Base-by-base conservation (phyloP, 2,329 filamentous ascomycete genomes). In the Hymenoscyphus infarciens region DNA sequence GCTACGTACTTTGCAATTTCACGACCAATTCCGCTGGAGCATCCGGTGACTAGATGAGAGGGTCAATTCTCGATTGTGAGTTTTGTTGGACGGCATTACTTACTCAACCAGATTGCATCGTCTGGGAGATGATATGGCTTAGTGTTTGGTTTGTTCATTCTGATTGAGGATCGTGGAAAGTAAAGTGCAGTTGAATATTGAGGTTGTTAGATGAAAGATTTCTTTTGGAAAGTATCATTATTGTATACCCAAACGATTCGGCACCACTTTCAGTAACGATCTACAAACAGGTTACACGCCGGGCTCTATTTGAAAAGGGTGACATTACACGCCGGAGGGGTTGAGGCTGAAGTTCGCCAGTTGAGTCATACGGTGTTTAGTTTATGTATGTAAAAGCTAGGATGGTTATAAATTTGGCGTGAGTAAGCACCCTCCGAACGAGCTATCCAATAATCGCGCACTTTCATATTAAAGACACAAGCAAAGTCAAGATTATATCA, bases 11-110 rank as follows among this genome's bases (percentile, higher is more conserved):
- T 69, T 13, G 77, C 77, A 22, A 82, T 69, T 1, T 73, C 73
- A 35, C 72, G 72, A 52, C 81, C 80, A 7, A 83, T 80, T 13
- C 81, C 81, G 0, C 75, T 77, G 0, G 81, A 82, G 67, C 79
- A 82, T 16, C 81, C 80, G 39, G 80, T 81, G 22, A 81, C 79
- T 81, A 13, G 42, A 19, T n/a, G 45, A 39, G 19, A 56, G 57
- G 22, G 54, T 72, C 63, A 68, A 60, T 62, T 15, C 6, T 16
- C 25, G 8, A 55, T 16, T n/a, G 2, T 31, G 25, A 31, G 27
- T 55, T 29, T 16, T 33, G 52, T n/a, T 31, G 52, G 38, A 38
- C 22, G 25, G 27, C 11, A 16, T 11, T 55, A 72, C 74, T 67
- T 63, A 77, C 76, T 76, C 54, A 78, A 68, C 77, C 77, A 79